phyloP scores from a whole-genome alignment of 225 moss, liverwort and hornwort species.

The Thuidium tamariscinum region DNA sequence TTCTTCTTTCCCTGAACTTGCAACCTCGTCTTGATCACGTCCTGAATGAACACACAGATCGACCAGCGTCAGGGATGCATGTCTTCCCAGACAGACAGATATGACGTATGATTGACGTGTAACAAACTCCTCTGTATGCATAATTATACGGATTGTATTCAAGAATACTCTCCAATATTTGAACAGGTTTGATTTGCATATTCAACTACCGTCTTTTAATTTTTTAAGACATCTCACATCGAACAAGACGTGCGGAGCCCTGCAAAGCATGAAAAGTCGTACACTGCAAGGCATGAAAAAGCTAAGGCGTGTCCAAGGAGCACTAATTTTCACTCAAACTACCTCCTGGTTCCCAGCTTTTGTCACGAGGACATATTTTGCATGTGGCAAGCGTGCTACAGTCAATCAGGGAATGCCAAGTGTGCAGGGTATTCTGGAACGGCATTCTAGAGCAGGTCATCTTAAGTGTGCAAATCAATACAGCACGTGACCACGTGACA shows the following conservation, averaged over 20 bases:
- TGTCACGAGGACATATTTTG: neutral
- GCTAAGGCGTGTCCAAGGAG: neutral
- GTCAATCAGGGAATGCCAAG: neutral
- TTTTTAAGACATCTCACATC: neutral
- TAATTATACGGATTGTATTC: too few species aligned
- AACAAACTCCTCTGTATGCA: neutral
- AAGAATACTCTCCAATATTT: neutral
- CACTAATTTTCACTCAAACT: neutral
- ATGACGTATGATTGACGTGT: neutral
- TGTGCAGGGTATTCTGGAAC: neutral
- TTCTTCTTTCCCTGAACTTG: constrained; percentile 85
- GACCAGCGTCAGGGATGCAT: neutral
- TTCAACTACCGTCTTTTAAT: neutral
- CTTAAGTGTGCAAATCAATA: too few species aligned
- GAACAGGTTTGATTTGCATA: neutral
- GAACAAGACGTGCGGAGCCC: too few species aligned
- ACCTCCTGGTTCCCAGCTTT: neutral
- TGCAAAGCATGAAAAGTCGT: neutral
- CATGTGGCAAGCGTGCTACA: neutral
- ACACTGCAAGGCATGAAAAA: neutral
- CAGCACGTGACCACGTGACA: neutral
- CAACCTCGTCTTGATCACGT: constrained; percentile 84
- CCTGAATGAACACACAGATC: constrained; percentile 24
- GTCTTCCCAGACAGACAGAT: too few species aligned
- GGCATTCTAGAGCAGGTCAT: neutral